Evolutionary conservation across 2,329 filamentous ascomycete species (phyloP), one percentile per base, ranked within the genome.

Genomic region (Tolypocladium endophyticum): DNA sequence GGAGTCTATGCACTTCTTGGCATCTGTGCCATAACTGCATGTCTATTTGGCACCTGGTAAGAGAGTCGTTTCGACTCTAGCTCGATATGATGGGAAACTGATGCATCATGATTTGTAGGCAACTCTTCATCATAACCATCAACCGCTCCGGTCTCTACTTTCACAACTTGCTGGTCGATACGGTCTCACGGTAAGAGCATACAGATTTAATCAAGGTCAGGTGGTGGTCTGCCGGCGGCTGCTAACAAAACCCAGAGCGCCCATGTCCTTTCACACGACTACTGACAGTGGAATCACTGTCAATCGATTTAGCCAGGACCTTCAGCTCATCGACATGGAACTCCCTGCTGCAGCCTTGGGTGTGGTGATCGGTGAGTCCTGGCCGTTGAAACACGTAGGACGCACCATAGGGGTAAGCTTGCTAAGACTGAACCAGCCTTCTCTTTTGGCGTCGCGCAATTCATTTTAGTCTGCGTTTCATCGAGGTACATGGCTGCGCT

Each of bases 401-500:
- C 25, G 1, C 5, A 14, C 1, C 16, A 7, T 11, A 30, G 25
- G 28, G 18, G 8, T 14, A 25, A 18, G 16, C 3, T 14, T 11
- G 2, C 16, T 50, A 50, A 50, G 12, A 30, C 47, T 30, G 1
- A 3, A 30, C 7, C 18, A 58, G 56, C 43, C 4, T 35, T 58
- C 18, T 58, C 56, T 12, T 58, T 58, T 52, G 56, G 56, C 28
- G 7, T 59, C n/a, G 58, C 47, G 5, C 52, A 59, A 33, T 55
- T 54, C 39, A 47, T 59, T 39, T 30, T 59, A 30, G 54, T 83
- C 14, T 74, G 73, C 1, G 61, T 62, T 0, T 64, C 60, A 63
- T 77, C 59, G 63, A 75, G 61, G 65, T 81, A 75, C 59, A 70
- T 80, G 0, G 74, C 75, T 1, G 72, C 80, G n/a, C 70, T 73